Percentiles rank a stretch among this genome's conserved stretches.
phyloP scores from a whole-genome alignment of 192 early-diverging fungal genomes.

The Linnemannia schmuckeri region DNA sequence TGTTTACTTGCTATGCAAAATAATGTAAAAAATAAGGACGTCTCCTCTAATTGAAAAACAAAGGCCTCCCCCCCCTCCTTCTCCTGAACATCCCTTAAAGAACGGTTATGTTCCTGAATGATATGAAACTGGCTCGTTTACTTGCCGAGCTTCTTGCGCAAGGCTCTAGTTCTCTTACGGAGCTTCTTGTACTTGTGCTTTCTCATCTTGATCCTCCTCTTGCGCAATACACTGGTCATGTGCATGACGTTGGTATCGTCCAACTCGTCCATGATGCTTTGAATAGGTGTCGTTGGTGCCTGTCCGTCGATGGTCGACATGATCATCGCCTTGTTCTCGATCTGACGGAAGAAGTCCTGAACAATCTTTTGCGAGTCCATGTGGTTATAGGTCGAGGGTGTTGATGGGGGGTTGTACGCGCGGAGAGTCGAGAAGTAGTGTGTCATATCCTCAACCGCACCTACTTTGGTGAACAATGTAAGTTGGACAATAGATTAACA shows the following conservation, averaged over 20 bases:
- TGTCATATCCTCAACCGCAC: slow-evolving; percentile 42
- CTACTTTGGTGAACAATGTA: neutral
- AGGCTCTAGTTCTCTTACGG: slow-evolving; percentile 81
- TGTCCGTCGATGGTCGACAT: slow-evolving; percentile 22
- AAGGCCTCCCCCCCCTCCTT: neutral
- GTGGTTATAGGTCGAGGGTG: neutral
- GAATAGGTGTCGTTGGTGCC: neutral
- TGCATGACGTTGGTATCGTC: slow-evolving; percentile 58
- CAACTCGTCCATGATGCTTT: slow-evolving; percentile 30
- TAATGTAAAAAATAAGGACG: neutral
- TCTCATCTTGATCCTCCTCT: slow-evolving; percentile 93
- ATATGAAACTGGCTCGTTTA: slow-evolving; percentile 34
- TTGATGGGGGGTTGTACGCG: slow-evolving; percentile 56
- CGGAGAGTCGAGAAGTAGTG: slow-evolving; percentile 55
- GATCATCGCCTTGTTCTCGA: slow-evolving; percentile 12
- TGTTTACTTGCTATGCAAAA: no score
- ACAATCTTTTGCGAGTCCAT: slow-evolving; percentile 28
- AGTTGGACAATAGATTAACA: no score
- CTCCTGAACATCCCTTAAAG: neutral
- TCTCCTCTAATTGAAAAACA: neutral
- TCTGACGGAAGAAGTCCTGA: slow-evolving; percentile 41
- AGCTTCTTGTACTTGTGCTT: slow-evolving; percentile 97
- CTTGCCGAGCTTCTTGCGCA: slow-evolving; percentile 82
- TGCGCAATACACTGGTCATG: slow-evolving; percentile 85
- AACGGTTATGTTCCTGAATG: neutral